These are phyloP conservation scores for Onygenales sp. DNA, from an alignment of 2,329 filamentous ascomycete species.

Conservation along the genomic window DNA sequence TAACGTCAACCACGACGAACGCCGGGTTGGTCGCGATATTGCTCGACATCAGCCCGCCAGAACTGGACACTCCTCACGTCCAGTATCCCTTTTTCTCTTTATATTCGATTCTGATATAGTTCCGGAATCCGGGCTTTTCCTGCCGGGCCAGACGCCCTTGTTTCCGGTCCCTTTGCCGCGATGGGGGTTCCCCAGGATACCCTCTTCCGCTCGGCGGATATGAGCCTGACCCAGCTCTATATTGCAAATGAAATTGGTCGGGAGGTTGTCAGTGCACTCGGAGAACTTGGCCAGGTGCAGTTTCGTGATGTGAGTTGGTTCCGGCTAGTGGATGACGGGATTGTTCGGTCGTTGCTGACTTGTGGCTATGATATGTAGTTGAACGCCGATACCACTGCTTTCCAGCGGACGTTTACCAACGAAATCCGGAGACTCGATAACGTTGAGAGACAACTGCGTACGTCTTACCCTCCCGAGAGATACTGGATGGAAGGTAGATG, in stretches of 20 bases:
- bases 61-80: not conserved
- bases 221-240: slow-evolving; percentile 99
- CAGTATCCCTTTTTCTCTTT: not conserved
- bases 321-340: not conserved
- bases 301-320: slow-evolving; percentile 75
- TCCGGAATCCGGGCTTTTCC: not conserved
- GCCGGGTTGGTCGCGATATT: not conserved
- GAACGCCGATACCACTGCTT: slow-evolving; percentile 85
- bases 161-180: slow-evolving; percentile 15
- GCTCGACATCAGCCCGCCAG: not conserved
- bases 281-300: slow-evolving; percentile 91
- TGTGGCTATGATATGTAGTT: slow-evolving; percentile 46
- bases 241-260: slow-evolving; percentile 98
- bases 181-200: slow-evolving; percentile 67
- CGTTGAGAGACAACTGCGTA: slow-evolving; percentile 93
- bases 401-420: slow-evolving; percentile 94
- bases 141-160: not conserved
- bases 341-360: slow-evolving; percentile 12
- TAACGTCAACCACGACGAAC: not conserved
- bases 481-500: slow-evolving; percentile 7
- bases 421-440: slow-evolving; percentile 97
- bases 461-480: slow-evolving; percentile 28
- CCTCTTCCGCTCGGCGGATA: slow-evolving; percentile 98
- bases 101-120: not conserved
- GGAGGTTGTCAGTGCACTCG: slow-evolving; percentile 91